Conservation (phyloP, 768 basidiomycete species). For the Leccinum subgranulosum region DNA sequence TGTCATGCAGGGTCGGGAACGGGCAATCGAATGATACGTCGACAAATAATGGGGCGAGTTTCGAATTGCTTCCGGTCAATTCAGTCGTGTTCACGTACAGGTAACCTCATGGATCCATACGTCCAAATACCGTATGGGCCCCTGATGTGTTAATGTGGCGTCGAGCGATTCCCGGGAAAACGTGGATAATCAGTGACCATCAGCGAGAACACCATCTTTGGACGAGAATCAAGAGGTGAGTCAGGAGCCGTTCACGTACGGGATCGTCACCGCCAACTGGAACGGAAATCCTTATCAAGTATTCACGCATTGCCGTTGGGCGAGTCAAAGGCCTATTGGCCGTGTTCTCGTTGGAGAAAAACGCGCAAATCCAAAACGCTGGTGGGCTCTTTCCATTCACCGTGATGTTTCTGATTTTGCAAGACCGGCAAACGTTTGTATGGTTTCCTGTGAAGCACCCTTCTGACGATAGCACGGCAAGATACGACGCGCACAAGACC, state of each 20-base stretch:
- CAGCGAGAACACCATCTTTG: not conserved
- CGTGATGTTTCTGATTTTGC: not conserved
- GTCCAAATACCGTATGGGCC: not conserved
- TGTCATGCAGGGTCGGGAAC: not conserved
- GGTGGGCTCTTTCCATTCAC: not conserved
- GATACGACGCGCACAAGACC: not conserved
- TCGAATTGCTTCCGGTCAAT: not conserved
- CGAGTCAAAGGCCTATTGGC: not conserved
- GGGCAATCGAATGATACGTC: not conserved
- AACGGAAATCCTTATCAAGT: not conserved
- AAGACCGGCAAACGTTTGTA: not conserved
- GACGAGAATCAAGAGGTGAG: not conserved
- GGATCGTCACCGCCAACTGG: not conserved
- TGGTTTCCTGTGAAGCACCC: not conserved
- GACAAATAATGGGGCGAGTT: not conserved
- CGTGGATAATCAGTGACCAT: not conserved
- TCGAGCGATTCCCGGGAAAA: not conserved
- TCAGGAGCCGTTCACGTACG: not conserved
- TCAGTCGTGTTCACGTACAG: not conserved
- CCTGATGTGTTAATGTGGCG: not conserved
- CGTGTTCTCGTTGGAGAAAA: not conserved
- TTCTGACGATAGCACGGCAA: not conserved
- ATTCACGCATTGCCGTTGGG: not conserved
- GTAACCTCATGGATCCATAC: not conserved
- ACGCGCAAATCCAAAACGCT: not conserved